Evolutionary conservation across 768 basidiomycete genomes (phyloP), one percentile per base, ranked within the genome.

Genomic region (Dioszegia aurantiaca): DNA sequence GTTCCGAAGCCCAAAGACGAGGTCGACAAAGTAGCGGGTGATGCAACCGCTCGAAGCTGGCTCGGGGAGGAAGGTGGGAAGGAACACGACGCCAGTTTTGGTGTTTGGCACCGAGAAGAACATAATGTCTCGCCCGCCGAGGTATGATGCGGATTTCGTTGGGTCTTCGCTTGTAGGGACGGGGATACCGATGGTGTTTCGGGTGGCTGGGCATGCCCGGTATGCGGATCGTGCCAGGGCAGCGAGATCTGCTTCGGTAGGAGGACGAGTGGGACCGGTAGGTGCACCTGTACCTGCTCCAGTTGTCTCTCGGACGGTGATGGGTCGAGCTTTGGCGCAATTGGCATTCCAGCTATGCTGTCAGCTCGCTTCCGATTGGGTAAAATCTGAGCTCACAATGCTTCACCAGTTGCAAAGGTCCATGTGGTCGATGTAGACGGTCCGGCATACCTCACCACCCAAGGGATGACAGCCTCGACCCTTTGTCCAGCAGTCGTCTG

Each of bases 111-210:
- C 27, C 6, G 52, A 51, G 46, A 59, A 65, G 57, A 65, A 65
- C 45, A 62, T 61, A 24, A 62, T 46, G 42, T 65, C 60, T 24
- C 63, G 33, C 2, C 63, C 63, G n/a, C 63, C 63, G 46, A 65
- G 60, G 47, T 65, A 65, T n/a, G 40, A 30, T 5, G 51, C 11
- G 30, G 28, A 26, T 16, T 17, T 31, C 56, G 44, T 61, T 30
- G 59, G 49, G 31, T 41, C 41, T 23, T 52, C 30, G 33, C 4
- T 14, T 2, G 51, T n/a, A 8, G 43, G 19, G 9, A 57, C 40
- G 37, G 56, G 56, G 3, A 57, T 19, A 42, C 31, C 46, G 44
- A 57, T n/a, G 3, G 42, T 28, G 12, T 42, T 57, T 4, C 30
- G 45, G 14, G 56, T 37, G 24, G 19, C 17, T 2, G 46, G 56